Evolutionary conservation across 2,329 filamentous ascomycete genomes (phyloP).

Genomic region (Aspergillus unguis): DNA sequence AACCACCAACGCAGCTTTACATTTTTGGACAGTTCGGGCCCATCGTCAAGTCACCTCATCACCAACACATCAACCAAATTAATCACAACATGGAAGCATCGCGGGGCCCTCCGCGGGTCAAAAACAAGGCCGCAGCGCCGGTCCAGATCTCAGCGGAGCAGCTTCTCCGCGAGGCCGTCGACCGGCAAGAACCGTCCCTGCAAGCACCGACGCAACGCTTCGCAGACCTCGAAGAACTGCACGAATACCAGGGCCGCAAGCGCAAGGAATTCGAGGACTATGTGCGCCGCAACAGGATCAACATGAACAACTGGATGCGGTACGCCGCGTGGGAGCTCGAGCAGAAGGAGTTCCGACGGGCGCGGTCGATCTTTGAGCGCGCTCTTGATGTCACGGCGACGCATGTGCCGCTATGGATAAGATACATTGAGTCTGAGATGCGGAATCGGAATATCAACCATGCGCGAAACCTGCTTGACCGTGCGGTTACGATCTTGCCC

Average conservation of each 20-base stretch:
- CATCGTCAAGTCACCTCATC: background rate
- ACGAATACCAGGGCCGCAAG: conserved; percentile 95
- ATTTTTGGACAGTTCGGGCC: conserved; percentile 4
- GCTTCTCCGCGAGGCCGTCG: conserved; percentile 92
- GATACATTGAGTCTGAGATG: conserved; percentile 96
- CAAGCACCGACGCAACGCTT: conserved; percentile 93
- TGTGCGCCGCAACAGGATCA: conserved; percentile 88
- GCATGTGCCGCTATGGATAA: conserved; percentile 80
- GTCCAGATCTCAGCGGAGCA: conserved; percentile 95
- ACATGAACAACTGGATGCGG: conserved; percentile 98
- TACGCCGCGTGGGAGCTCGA: conserved; percentile 98
- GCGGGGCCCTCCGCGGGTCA: conserved; percentile 90
- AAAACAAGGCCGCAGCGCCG: conserved; percentile 94
- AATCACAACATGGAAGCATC: conserved; percentile 74
- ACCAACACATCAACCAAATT: background rate
- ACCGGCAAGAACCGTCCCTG: conserved; percentile 83
- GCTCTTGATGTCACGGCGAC: conserved; percentile 89
- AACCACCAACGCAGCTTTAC: conserved; percentile 19
- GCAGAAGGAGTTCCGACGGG: conserved; percentile 93
- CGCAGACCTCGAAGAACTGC: conserved; percentile 92
- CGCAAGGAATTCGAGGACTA: conserved; percentile 97
- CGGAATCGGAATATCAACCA: conserved; percentile 94
- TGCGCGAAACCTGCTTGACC: conserved; percentile 87
- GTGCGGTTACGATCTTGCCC: conserved; percentile 87
- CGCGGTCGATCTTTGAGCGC: conserved; percentile 89